These are phyloP conservation scores for Fusarium illudens DNA, from an alignment of 2,329 filamentous ascomycete species.

Conservation along the genomic window DNA sequence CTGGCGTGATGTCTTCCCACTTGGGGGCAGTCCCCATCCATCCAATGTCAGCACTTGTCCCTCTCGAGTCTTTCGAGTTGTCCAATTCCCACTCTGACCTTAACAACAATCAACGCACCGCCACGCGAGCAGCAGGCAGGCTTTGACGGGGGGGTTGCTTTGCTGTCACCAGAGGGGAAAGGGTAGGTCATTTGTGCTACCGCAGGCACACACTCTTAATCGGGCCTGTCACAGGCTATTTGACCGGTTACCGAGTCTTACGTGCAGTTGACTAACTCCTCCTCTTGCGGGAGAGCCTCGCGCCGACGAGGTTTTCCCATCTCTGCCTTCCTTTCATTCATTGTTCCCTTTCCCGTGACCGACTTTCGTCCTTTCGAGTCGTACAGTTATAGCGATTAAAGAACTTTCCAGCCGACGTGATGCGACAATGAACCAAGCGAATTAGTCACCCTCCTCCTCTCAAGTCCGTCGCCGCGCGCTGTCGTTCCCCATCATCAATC, in stretches of 20 bases:
- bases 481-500: slow-evolving; percentile 1
- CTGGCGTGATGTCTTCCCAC: background rate
- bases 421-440: slow-evolving; percentile 19
- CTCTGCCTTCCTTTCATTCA: slow-evolving; percentile 20
- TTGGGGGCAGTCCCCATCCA: background rate
- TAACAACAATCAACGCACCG: background rate
- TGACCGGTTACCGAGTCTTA: slow-evolving; percentile 24
- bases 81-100: background rate
- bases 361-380: background rate
- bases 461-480: background rate
- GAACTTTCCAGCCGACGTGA: background rate
- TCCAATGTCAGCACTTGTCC: background rate
- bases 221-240: background rate
- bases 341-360: background rate
- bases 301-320: slow-evolving; percentile 16
- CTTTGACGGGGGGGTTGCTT: background rate
- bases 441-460: background rate
- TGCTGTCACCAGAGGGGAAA: background rate
- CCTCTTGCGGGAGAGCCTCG: background rate
- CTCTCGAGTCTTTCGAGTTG: background rate
- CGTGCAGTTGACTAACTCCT: slow-evolving; percentile 27
- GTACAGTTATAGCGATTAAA: background rate
- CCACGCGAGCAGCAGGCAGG: background rate
- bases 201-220: background rate
- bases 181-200: background rate